Evolutionary conservation across 129 eudicot genomes (phyloP).

Genomic region (Deinandra increscens): DNA sequence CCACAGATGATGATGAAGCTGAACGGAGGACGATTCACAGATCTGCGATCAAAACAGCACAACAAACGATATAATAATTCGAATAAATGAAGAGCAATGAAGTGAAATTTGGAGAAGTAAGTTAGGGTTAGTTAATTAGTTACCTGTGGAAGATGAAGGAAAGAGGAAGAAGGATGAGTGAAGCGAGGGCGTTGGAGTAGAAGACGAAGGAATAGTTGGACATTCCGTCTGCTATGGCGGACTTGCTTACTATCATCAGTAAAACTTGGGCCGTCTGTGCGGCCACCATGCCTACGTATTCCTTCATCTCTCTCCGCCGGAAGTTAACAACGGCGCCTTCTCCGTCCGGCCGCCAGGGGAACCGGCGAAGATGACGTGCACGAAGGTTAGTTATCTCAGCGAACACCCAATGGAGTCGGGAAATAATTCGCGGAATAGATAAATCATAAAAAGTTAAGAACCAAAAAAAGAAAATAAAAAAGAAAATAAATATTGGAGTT

Average conservation of each 20-base stretch:
- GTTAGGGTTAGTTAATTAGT: too few relatives aligned
- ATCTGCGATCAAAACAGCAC: conserved; percentile 39
- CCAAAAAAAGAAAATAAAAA: too few relatives aligned
- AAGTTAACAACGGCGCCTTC: background rate
- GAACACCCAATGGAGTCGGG: too few relatives aligned
- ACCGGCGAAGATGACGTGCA: too few relatives aligned
- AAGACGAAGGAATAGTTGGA: conserved; percentile 63
- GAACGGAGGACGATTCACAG: conserved; percentile 48
- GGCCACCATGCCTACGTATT: conserved; percentile 66
- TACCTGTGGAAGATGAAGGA: conserved; percentile 58
- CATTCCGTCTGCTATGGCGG: conserved; percentile 73
- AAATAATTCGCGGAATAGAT: too few relatives aligned
- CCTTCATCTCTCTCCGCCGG: conserved; percentile 33
- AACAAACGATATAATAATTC: background rate
- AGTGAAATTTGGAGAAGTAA: background rate
- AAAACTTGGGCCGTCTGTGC: conserved; percentile 70
- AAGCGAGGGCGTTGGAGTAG: conserved; percentile 78
- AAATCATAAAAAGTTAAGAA: too few relatives aligned
- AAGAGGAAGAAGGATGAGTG: conserved; percentile 64
- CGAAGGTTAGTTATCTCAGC: too few relatives aligned
- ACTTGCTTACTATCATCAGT: conserved; percentile 56
- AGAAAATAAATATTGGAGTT: too few relatives aligned
- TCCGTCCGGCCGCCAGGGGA: too few relatives aligned
- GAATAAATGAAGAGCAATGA: background rate
- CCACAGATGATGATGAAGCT: conserved; percentile 48